Evolutionary conservation across 495 filamentous ascomycete species (phyloP).

Genomic region (Barbatosphaeria neglecta): DNA sequence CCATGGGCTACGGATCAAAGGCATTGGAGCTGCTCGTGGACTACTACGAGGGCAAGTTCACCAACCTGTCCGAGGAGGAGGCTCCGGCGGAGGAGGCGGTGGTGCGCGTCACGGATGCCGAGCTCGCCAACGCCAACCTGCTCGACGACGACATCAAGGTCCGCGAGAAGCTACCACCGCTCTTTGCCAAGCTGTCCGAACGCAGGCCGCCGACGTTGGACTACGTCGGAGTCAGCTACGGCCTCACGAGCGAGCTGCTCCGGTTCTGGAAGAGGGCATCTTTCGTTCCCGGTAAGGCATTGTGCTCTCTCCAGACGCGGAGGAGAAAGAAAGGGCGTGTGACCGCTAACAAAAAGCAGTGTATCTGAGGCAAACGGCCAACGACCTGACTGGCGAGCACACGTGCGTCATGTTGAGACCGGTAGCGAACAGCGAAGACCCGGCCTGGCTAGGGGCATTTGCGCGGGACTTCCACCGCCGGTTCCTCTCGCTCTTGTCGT

Average conservation of each 20-base stretch:
- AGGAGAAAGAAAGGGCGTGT: background rate
- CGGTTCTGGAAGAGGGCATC: constrained; percentile 75
- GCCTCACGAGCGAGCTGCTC: constrained; percentile 77
- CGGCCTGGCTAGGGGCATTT: constrained; percentile 78
- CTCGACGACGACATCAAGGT: constrained; percentile 80
- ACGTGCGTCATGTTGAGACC: constrained; percentile 94
- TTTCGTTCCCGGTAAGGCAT: constrained; percentile 2
- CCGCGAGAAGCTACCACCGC: constrained; percentile 82
- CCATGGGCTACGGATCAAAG: constrained; percentile 88
- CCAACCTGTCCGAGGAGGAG: constrained; percentile 58
- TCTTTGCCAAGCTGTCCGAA: constrained; percentile 84
- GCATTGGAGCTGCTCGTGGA: constrained; percentile 76
- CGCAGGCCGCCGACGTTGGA: constrained; percentile 70
- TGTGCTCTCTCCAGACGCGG: too few relatives aligned
- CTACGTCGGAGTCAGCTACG: constrained; percentile 91
- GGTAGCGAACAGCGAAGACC: constrained; percentile 52
- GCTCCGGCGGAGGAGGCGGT: constrained; percentile 45
- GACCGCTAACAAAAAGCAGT: constrained; percentile 10
- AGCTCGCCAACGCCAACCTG: constrained; percentile 66
- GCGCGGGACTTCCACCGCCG: constrained; percentile 85
- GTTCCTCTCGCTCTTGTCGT: constrained; percentile 78
- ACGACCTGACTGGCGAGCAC: constrained; percentile 94
- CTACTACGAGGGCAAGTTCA: constrained; percentile 93
- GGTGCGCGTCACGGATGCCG: constrained; percentile 71
- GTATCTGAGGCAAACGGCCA: constrained; percentile 71